These are phyloP conservation scores for Psilocybe sp. DNA, from an alignment of 768 basidiomycete genomes.

Conservation along the genomic window DNA sequence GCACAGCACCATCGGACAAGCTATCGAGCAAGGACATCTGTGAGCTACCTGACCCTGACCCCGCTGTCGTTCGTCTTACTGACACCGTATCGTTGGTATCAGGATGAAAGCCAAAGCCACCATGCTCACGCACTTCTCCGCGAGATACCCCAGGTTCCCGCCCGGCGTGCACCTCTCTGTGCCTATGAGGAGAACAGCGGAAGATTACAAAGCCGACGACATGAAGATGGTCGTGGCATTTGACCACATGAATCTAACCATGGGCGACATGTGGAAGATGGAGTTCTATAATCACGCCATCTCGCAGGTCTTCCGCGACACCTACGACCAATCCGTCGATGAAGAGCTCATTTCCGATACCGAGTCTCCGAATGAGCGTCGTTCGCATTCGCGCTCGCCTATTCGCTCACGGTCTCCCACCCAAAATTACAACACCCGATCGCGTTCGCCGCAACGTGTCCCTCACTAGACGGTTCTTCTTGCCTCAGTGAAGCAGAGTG, in stretches of 20 bases:
- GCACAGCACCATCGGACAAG: constrained; percentile 90
- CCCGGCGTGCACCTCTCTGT: constrained; percentile 31
- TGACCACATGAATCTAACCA: constrained; percentile 68
- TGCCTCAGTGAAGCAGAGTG: too few relatives aligned
- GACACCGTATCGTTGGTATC: not conserved
- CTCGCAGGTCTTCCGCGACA: constrained; percentile 57
- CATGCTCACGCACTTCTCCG: constrained; percentile 95
- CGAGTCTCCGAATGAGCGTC: too few relatives aligned
- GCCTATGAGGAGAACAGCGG: not conserved
- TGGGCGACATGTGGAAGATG: constrained; percentile 87
- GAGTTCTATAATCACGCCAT: constrained; percentile 72
- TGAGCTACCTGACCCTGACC: constrained; percentile 31
- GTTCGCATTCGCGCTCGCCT: too few relatives aligned
- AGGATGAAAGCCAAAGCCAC: constrained; percentile 86
- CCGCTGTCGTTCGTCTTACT: not conserved
- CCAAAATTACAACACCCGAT: too few relatives aligned
- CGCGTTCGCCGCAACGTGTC: too few relatives aligned
- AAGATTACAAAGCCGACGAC: constrained; percentile 29
- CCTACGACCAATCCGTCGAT: constrained; percentile 45
- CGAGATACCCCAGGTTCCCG: constrained; percentile 88
- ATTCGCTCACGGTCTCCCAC: too few relatives aligned
- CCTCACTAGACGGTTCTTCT: too few relatives aligned
- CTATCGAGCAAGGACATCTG: constrained; percentile 73
- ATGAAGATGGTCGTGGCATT: constrained; percentile 69
- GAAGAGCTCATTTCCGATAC: not conserved